Evolutionary conservation across 2,329 filamentous ascomycete species (phyloP), one percentile per base, ranked within the genome.

Genomic region (Pseudocercospora eumusae): DNA sequence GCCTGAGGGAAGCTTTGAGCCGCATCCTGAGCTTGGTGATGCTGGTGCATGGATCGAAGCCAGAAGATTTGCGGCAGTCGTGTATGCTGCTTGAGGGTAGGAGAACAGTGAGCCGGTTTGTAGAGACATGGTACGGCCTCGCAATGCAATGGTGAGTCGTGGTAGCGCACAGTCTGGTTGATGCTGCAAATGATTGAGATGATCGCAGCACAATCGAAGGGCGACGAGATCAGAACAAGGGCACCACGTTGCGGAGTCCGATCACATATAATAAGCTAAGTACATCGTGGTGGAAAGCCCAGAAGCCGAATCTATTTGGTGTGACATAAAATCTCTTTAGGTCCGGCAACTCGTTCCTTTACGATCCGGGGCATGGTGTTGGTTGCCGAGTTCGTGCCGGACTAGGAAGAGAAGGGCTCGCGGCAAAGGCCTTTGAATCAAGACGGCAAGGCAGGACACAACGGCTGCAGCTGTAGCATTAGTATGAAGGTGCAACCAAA

Each of bases 11-110:
- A 61, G 31, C 7, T 36, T 11, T 8, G 53, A 40, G 13, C 53
- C 53, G 45, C 44, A 57, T 18, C 59, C 59, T 23, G 44, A 31
- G 20, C 40, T 56, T 4, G n/a, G 36, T 15, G 36, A 44, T 25
- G 58, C 15, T 9, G 50, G 33, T 7, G 57, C 33, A 28, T 28
- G 47, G 47, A 52, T n/a, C 10, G 47, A 52, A 28, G 47, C 25
- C 4, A 52, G 20, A n/a, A 31, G 13, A 9, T 52, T 52, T 8
- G 23, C 25, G 25, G 47, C 47, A 28, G 23, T 25, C 13, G 25
- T 15, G 25, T 52, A 52, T n/a, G 47, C 47, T 52, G 47, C 20
- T 28, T 25, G 21, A 27, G 47, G 47, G 47, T 25, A 31, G 23
- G 47, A 15, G 15, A 52, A 52, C 4, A 25, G 21, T 15, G 47